These are phyloP conservation scores for Citrullus colocynthis DNA, from an alignment of 306 rosid species.

Conservation along the genomic window DNA sequence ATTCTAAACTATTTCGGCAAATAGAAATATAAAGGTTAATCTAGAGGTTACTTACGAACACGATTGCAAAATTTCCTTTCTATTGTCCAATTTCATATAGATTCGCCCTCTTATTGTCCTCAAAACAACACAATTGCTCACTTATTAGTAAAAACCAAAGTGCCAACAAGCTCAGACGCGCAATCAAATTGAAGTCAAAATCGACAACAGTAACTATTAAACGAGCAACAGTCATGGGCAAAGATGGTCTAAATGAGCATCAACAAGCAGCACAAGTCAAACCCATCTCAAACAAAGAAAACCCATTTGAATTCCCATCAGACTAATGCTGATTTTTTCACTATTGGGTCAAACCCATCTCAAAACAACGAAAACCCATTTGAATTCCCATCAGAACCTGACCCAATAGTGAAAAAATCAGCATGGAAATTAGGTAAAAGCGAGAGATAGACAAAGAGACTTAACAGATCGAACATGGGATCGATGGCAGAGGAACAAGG, in stretches of 20 bases:
- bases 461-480: neutral
- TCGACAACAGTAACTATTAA: neutral
- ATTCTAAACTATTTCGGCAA: neutral
- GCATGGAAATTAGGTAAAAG: neutral
- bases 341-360: neutral
- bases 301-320: neutral
- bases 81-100: neutral
- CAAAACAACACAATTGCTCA: neutral
- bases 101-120: neutral
- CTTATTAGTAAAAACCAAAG: neutral
- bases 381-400: neutral
- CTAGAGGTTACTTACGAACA: neutral
- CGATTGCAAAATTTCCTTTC: neutral
- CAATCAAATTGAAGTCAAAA: neutral
- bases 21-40: neutral
- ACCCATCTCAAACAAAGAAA: slow-evolving; percentile 2
- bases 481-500: neutral
- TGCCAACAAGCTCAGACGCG: neutral
- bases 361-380: neutral
- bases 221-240: neutral
- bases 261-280: neutral
- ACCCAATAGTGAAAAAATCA: neutral
- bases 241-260: neutral
- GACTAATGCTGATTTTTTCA: too few relatives aligned
- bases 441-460: neutral